These are phyloP conservation scores for Quercus glauca DNA, from an alignment of 306 rosid species.

Conservation along the genomic window DNA sequence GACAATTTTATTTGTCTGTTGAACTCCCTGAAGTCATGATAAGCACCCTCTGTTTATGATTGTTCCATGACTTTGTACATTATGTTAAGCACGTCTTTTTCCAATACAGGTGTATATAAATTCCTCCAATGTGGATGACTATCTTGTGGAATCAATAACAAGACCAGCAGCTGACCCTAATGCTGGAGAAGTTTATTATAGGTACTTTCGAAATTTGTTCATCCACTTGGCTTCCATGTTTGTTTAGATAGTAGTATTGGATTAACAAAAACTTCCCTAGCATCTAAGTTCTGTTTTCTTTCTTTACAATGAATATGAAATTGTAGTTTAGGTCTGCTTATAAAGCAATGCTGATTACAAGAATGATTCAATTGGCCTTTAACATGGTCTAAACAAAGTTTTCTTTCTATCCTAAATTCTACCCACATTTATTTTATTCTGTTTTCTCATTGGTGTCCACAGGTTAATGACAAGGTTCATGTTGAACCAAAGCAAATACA, in stretches of 20 bases:
- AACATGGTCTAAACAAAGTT: too few species aligned
- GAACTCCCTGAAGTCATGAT: constrained; percentile 3
- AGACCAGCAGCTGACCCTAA: constrained; percentile 91
- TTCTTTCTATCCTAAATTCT: neutral
- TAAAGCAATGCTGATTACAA: neutral
- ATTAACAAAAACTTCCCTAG: neutral
- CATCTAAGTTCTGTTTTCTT: neutral
- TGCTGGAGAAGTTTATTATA: constrained; percentile 91
- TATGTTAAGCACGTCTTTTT: constrained; percentile 15
- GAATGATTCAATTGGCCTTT: neutral
- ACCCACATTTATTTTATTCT: neutral
- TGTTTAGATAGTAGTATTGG: too few species aligned
- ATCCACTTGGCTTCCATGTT: neutral
- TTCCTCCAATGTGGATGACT: constrained; percentile 82
- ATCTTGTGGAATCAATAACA: constrained; percentile 84
- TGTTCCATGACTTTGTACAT: constrained; percentile 7
- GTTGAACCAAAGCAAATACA: constrained; percentile 74
- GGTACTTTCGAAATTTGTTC: constrained; percentile 36
- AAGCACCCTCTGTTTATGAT: neutral
- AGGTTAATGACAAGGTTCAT: constrained; percentile 92
- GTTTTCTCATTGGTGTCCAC: constrained; percentile 10
- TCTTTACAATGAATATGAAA: neutral
- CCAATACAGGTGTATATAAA: constrained; percentile 64
- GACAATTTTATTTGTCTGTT: neutral
- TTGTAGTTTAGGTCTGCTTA: neutral